Evolutionary conservation across 2,329 filamentous ascomycete genomes (phyloP).

Genomic region (Ascomycota sp.): DNA sequence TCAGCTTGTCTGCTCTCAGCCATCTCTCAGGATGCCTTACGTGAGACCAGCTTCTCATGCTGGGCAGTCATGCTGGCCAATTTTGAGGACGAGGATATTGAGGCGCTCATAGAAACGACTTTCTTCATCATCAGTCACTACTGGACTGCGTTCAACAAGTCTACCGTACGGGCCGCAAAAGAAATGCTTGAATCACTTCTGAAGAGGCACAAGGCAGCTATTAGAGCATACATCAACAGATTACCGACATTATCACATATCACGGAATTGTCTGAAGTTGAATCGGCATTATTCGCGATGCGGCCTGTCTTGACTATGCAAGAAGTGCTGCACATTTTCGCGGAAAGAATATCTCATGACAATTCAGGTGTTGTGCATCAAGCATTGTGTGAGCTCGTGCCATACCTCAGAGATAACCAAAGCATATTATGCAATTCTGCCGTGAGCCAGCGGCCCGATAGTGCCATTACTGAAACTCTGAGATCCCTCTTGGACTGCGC

Average conservation of each 20-base stretch:
- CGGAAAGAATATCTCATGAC: constrained; percentile 55
- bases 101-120: constrained; percentile 63
- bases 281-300: constrained; percentile 39
- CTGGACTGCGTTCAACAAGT: constrained; percentile 45
- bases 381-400: constrained; percentile 53
- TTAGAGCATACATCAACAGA: constrained; percentile 46
- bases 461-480: constrained; percentile 46
- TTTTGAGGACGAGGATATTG: constrained; percentile 58
- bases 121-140: constrained; percentile 70
- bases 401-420: constrained; percentile 52
- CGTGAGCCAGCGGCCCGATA: constrained; percentile 63
- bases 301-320: constrained; percentile 27
- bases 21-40: constrained; percentile 50
- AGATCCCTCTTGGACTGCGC: constrained; percentile 69
- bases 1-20: constrained; percentile 81
- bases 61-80: constrained; percentile 62
- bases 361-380: constrained; percentile 68
- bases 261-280: constrained; percentile 43
- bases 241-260: constrained; percentile 60
- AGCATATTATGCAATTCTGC: constrained; percentile 57
- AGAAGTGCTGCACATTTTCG: constrained; percentile 47
- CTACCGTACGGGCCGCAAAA: constrained; percentile 35
- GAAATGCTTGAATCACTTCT: constrained; percentile 43
- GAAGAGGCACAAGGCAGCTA: constrained; percentile 32
- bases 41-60: constrained; percentile 55